Percentiles rank a stretch among this genome's conserved stretches.
phyloP scores from a whole-genome alignment of 805 yeast genomes.

The Candida hispaniensis region DNA sequence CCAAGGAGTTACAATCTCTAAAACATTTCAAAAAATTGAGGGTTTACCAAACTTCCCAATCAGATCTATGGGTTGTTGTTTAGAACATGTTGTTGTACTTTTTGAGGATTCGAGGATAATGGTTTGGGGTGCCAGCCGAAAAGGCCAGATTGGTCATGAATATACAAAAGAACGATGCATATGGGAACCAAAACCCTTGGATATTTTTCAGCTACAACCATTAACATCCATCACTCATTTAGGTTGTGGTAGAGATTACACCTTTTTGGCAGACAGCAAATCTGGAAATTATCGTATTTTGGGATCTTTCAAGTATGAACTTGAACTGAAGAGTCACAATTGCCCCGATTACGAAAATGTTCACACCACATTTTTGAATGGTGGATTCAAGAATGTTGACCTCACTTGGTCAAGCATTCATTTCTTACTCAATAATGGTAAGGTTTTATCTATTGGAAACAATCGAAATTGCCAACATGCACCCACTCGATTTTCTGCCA shows the following conservation, averaged over 20 bases:
- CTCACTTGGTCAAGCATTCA: slow-evolving; percentile 81
- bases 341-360: slow-evolving; percentile 8
- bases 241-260: slow-evolving; percentile 57
- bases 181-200: slow-evolving; percentile 9
- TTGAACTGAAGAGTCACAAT: slow-evolving; percentile 3
- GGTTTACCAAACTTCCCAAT: slow-evolving; percentile 17
- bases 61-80: slow-evolving; percentile 23
- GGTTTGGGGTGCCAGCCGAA: slow-evolving; percentile 63
- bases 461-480: slow-evolving; percentile 62
- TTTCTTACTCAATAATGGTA: slow-evolving; percentile 25
- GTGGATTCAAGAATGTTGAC: slow-evolving; percentile 24
- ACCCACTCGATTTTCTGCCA: slow-evolving; percentile 18
- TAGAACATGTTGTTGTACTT: slow-evolving; percentile 28
- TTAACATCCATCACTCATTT: no score
- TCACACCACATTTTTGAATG: background rate
- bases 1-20: slow-evolving; percentile 26
- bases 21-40: slow-evolving; percentile 3
- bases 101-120: slow-evolving; percentile 35
- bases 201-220: no score
- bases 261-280: slow-evolving; percentile 29
- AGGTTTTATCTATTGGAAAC: slow-evolving; percentile 54
- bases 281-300: slow-evolving; percentile 21
- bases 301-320: slow-evolving; percentile 31
- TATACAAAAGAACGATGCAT: slow-evolving; percentile 16
- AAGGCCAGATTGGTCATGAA: slow-evolving; percentile 39